Conservation (phyloP, 169 alveolate genomes). For the Babesia bigemina region DNA sequence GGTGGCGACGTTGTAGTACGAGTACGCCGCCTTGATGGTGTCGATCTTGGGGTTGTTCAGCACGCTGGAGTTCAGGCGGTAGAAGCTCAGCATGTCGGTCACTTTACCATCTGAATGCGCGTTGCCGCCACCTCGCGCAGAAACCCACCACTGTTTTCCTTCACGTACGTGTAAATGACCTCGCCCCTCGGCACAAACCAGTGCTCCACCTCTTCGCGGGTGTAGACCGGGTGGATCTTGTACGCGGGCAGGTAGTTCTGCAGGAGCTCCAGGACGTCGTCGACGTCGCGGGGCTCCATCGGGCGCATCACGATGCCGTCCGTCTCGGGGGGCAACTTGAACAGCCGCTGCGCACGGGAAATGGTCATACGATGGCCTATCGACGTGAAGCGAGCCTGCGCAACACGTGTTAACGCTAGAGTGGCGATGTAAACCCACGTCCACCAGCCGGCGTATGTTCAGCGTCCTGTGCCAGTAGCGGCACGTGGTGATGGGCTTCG, state of each 20-base stretch:
- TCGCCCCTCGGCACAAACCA: slow-evolving; percentile 87
- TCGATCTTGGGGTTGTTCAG: slow-evolving; percentile 84
- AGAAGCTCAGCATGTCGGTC: slow-evolving; percentile 92
- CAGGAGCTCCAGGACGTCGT: slow-evolving; percentile 80
- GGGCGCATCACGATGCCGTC: slow-evolving; percentile 75
- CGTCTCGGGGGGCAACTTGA: slow-evolving; percentile 77
- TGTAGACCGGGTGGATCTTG: slow-evolving; percentile 83
- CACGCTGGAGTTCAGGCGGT: slow-evolving; percentile 89
- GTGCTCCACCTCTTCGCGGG: slow-evolving; percentile 90
- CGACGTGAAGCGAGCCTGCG: slow-evolving; percentile 81
- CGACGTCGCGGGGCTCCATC: slow-evolving; percentile 87
- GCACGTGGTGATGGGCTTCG: slow-evolving; percentile 93
- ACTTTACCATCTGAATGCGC: slow-evolving; percentile 65
- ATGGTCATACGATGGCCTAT: slow-evolving; percentile 86
- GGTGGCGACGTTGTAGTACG: slow-evolving; percentile 88
- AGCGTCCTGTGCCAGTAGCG: slow-evolving; percentile 87
- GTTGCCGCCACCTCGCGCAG: slow-evolving; percentile 19
- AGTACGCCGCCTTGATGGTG: slow-evolving; percentile 86
- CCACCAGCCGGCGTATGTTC: slow-evolving; percentile 85
- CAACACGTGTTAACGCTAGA: background rate
- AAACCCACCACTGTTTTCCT: slow-evolving; percentile 69
- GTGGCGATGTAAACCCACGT: slow-evolving; percentile 63
- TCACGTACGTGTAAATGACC: slow-evolving; percentile 92
- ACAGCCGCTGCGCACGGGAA: slow-evolving; percentile 86
- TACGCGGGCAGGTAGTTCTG: slow-evolving; percentile 72